Evolutionary conservation across 73 alveolate species (phyloP).

Genomic region (Tetrahymena malaccensis): DNA sequence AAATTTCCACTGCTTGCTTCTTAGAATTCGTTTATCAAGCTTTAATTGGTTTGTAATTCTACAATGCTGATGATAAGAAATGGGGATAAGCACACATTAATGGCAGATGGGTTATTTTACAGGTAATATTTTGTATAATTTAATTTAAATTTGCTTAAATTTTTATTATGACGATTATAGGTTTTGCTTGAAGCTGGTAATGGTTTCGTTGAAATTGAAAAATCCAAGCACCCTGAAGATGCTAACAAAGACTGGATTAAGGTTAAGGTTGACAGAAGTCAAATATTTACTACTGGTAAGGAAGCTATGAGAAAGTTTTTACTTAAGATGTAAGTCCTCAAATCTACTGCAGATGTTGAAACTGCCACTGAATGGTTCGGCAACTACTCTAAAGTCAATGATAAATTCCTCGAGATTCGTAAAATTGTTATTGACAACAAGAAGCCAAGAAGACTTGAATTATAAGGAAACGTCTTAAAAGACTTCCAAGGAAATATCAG

Average conservation of each 20-base stretch:
- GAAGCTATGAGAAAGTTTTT: constrained; percentile 44
- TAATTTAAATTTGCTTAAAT: constrained; percentile 1
- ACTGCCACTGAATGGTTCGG: constrained; percentile 50
- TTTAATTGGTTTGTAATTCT: constrained; percentile 49
- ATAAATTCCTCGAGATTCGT: constrained; percentile 47
- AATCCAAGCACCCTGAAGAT: constrained; percentile 37
- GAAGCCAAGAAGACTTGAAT: constrained; percentile 55
- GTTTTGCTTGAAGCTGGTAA: not conserved
- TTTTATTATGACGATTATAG: not conserved
- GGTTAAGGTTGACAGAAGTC: constrained; percentile 32
- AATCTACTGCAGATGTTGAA: constrained; percentile 49
- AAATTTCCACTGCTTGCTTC: constrained; percentile 62
- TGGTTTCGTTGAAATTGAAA: constrained; percentile 5
- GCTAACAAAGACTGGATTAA: constrained; percentile 31
- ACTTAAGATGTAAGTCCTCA: constrained; percentile 44
- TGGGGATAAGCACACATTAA: constrained; percentile 79
- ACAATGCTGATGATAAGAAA: constrained; percentile 55
- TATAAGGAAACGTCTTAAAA: constrained; percentile 19
- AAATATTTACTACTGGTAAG: constrained; percentile 34
- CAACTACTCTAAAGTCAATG: constrained; percentile 44
- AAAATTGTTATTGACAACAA: constrained; percentile 55
- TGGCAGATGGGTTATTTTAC: constrained; percentile 63
- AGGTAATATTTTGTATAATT: constrained; percentile 44
- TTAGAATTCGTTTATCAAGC: constrained; percentile 52
- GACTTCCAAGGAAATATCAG: constrained; percentile 3